Conservation (phyloP, 306 rosid species). For the Quercus wislizeni region DNA sequence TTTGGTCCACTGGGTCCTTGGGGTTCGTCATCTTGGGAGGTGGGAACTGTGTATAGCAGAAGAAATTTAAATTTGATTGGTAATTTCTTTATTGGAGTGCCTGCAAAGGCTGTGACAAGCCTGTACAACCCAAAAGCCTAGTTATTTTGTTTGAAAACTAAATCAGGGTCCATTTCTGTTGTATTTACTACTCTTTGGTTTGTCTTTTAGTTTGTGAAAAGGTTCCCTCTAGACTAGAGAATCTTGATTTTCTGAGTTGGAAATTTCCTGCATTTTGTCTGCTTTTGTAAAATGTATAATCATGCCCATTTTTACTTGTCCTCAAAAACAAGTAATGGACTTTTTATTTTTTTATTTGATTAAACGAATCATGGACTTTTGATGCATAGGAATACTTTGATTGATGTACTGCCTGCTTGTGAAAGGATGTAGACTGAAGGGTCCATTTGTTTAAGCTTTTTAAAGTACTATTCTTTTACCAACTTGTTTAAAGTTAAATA, state of each 20-base stretch:
- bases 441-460: too few species aligned
- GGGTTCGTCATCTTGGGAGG: slow-evolving; percentile 3
- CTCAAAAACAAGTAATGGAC: too few species aligned
- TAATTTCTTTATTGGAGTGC: background rate
- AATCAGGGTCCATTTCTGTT: background rate
- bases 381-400: too few species aligned
- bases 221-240: background rate
- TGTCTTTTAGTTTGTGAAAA: background rate
- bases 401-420: background rate
- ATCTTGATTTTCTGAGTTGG: background rate
- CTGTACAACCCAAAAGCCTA: background rate
- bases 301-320: background rate
- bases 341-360: too few species aligned
- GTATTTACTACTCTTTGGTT: background rate
- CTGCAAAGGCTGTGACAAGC: background rate
- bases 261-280: background rate
- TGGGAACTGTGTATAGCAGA: background rate
- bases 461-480: too few species aligned
- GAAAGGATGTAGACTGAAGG: background rate
- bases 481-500: too few species aligned
- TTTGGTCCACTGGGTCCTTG: background rate
- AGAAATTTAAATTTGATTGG: background rate
- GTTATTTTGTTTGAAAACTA: background rate
- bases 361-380: too few species aligned
- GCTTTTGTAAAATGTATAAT: background rate